Evolutionary conservation across 306 rosid genomes (phyloP), one percentile per base, ranked within the genome.

Genomic region (Ochetophila trinervis): DNA sequence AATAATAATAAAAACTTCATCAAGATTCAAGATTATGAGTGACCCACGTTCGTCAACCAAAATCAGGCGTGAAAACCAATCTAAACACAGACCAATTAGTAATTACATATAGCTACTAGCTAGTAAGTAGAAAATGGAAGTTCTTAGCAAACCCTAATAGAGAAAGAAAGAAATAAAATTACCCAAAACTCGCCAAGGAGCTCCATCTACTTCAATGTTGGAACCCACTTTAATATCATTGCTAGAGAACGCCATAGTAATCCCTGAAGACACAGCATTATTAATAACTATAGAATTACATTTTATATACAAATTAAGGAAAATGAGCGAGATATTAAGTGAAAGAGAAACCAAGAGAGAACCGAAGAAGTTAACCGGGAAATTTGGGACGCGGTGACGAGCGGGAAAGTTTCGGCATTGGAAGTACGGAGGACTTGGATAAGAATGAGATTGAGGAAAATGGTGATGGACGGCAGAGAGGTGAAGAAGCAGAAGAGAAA

Each of bases 131-230:
- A 57, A 52, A 16, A 57, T 1, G 15, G 8, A 4, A 10, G 47
- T 57, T 55, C 37, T 30, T 5, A 30, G 21, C 19, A 59, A 20
- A 58, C 3, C 57, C 49, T 22, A 59, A 62, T 51, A 68, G 47
- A 54, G 19, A 44, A 13, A 63, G 35, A 44, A 56, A 18, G 3
- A 5, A 20, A 57, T 15, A 13, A 19, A 55, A 45, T 20, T 64
- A 92, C 98, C 98, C 74, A 89, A 72, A 22, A 81, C 88, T 51
- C 88, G 88, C 91, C 97, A 89, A 62, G 98, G 98, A 81, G 95
- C 80, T 69, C 98, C 95, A 18, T 87, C 98, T 9, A 93, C 92
- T 84, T 89, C 87, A 51, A 93, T 16, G 80, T 71, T 88, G 66
- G 76, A 22, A 57, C 98, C 98, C 5, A 93, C 98, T 78, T 89